Evolutionary conservation across 2,329 filamentous ascomycete genomes (phyloP).

Genomic region (Biscogniauxia mediterranea): DNA sequence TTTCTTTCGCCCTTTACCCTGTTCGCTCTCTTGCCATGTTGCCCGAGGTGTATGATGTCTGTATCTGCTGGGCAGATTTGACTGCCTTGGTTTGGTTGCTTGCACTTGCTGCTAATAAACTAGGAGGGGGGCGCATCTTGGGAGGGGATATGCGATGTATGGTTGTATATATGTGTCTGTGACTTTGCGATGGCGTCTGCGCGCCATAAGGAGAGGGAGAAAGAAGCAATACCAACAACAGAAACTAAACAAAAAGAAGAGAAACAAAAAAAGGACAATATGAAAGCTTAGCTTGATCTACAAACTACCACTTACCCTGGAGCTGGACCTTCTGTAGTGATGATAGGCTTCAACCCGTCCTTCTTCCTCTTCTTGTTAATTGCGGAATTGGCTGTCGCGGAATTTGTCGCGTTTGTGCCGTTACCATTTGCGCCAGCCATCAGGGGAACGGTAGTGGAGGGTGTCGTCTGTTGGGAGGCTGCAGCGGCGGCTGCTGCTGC

Average conservation of each 20-base stretch:
- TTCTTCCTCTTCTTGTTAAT: slow-evolving; percentile 71
- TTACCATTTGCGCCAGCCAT: slow-evolving; percentile 36
- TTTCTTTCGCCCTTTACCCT: background rate
- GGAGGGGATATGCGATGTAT: background rate
- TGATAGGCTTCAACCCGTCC: slow-evolving; percentile 71
- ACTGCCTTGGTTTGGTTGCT: background rate
- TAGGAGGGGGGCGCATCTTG: slow-evolving; percentile 1
- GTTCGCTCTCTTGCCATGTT: background rate
- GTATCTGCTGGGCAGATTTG: background rate
- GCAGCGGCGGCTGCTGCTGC: slow-evolving; percentile 1
- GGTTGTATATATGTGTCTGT: background rate
- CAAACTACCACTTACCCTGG: slow-evolving; percentile 29
- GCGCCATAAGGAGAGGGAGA: background rate
- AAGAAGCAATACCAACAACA: slow-evolving; percentile 2
- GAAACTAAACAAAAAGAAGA: background rate
- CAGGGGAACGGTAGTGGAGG: slow-evolving; percentile 24
- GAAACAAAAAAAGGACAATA: slow-evolving; percentile 21
- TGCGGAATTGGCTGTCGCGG: slow-evolving; percentile 20
- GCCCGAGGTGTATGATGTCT: background rate
- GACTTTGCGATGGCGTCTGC: background rate
- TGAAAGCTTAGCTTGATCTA: slow-evolving; percentile 24
- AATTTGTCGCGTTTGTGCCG: slow-evolving; percentile 18
- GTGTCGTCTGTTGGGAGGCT: slow-evolving; percentile 9
- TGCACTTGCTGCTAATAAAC: background rate
- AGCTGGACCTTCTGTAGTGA: slow-evolving; percentile 62